phyloP scores from a whole-genome alignment of 2,329 filamentous ascomycete species.

The Chrysoporthe austroafricana region DNA sequence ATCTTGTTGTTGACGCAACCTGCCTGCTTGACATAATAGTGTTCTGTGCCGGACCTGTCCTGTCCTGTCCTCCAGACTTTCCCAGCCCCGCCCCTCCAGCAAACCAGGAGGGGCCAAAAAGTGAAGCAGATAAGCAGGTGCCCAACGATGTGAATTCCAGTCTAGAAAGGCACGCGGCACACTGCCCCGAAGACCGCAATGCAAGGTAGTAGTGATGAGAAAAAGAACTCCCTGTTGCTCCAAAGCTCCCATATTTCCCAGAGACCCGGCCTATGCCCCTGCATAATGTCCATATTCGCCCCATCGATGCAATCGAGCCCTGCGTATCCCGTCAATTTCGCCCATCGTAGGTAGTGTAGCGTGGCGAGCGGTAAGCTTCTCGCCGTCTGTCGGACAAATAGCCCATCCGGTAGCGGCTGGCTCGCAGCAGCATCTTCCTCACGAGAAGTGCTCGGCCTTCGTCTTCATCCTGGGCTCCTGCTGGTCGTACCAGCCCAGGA shows the following conservation, averaged over 20 bases:
- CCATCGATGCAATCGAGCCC: neutral
- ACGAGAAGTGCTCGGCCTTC: slow-evolving; percentile 21
- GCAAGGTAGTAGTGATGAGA: neutral
- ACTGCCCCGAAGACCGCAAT: neutral
- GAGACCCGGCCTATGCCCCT: neutral
- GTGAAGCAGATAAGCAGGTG: neutral
- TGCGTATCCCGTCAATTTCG: neutral
- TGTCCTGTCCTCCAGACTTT: neutral
- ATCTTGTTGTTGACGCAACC: neutral
- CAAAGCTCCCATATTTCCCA: neutral
- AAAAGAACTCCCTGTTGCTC: neutral
- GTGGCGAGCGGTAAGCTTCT: neutral
- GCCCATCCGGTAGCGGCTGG: neutral
- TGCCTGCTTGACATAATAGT: neutral
- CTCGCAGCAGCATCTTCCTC: neutral
- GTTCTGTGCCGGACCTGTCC: neutral
- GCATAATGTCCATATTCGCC: neutral
- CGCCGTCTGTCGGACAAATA: neutral
- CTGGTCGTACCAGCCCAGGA: slow-evolving; percentile 28
- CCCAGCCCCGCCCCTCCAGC: neutral
- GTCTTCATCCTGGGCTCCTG: slow-evolving; percentile 30
- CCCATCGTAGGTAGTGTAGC: neutral
- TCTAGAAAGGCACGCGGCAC: neutral
- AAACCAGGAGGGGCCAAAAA: neutral
- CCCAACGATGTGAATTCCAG: neutral